Evolutionary conservation across 345 rosid genomes (phyloP).

Genomic region (Turnera subulata): DNA sequence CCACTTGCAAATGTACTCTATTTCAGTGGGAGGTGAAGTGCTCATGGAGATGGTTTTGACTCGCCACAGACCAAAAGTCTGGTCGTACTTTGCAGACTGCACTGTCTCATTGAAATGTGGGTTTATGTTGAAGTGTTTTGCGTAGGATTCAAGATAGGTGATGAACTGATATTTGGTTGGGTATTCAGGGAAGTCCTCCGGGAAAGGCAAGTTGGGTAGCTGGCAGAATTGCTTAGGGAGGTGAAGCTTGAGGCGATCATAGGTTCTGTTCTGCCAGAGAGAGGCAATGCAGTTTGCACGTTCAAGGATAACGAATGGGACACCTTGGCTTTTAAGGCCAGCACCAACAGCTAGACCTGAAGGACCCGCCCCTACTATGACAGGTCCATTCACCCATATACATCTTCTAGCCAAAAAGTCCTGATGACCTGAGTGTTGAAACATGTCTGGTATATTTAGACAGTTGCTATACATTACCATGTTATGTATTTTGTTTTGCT

Average conservation of each 20-base stretch:
- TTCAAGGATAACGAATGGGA: slow-evolving; percentile 74
- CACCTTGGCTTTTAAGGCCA: slow-evolving; percentile 60
- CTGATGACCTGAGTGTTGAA: slow-evolving; percentile 23
- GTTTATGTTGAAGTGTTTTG: slow-evolving; percentile 48
- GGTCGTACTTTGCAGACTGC: slow-evolving; percentile 64
- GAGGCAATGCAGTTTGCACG: slow-evolving; percentile 78
- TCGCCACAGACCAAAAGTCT: slow-evolving; percentile 63
- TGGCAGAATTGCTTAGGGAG: slow-evolving; percentile 85
- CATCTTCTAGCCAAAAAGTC: slow-evolving; percentile 43
- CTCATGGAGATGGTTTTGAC: slow-evolving; percentile 48
- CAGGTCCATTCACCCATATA: slow-evolving; percentile 85
- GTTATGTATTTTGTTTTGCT: no score
- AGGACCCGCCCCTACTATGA: slow-evolving; percentile 86
- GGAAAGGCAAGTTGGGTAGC: slow-evolving; percentile 58
- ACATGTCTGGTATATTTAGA: slow-evolving; percentile 43
- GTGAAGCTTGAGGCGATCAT: slow-evolving; percentile 81
- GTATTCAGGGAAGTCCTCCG: slow-evolving; percentile 66
- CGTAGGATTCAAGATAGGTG: slow-evolving; percentile 61
- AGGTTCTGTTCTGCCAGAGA: slow-evolving; percentile 79
- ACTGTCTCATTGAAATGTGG: slow-evolving; percentile 71
- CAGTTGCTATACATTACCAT: slow-evolving; percentile 27
- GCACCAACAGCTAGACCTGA: slow-evolving; percentile 74
- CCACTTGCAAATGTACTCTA: slow-evolving; percentile 76
- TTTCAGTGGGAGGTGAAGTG: slow-evolving; percentile 33
- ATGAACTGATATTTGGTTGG: slow-evolving; percentile 76